These are phyloP conservation scores for Allium sativum DNA, from an alignment of 106 monocot genomes.

Conservation along the genomic window DNA sequence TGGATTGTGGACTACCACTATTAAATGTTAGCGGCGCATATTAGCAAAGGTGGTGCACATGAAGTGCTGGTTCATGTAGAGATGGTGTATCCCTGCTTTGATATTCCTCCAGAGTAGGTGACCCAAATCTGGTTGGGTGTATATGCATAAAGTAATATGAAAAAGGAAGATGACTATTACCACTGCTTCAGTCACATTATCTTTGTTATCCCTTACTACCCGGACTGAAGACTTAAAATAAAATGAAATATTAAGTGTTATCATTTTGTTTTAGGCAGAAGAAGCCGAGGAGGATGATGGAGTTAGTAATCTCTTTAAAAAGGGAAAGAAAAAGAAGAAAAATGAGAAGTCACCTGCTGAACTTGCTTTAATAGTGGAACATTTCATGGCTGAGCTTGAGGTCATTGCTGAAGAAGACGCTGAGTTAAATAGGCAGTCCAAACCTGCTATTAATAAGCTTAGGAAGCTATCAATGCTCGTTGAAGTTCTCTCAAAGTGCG, in stretches of 20 bases:
- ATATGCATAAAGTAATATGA: no score
- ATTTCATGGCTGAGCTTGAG: constrained; percentile 89
- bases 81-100: no score
- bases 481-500: constrained; percentile 92
- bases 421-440: constrained; percentile 76
- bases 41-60: no score
- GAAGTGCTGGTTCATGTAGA: no score
- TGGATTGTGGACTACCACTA: no score
- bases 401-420: constrained; percentile 98
- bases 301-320: constrained; percentile 66
- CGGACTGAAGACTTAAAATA: no score
- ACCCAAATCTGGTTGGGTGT: no score
- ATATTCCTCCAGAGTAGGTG: no score
- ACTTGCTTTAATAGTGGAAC: constrained; percentile 76
- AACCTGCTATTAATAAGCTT: constrained; percentile 89
- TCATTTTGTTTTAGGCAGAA: constrained; percentile 55
- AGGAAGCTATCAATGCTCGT: constrained; percentile 81
- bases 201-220: neutral
- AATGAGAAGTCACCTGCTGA: constrained; percentile 78
- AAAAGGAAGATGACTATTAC: no score
- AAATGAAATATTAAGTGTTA: neutral
- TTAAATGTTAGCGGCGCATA: no score
- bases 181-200: constrained; percentile 2
- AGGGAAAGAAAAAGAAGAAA: constrained; percentile 96
- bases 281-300: constrained; percentile 88